Evolutionary conservation across 306 rosid species (phyloP).

Genomic region (Quercus suber): DNA sequence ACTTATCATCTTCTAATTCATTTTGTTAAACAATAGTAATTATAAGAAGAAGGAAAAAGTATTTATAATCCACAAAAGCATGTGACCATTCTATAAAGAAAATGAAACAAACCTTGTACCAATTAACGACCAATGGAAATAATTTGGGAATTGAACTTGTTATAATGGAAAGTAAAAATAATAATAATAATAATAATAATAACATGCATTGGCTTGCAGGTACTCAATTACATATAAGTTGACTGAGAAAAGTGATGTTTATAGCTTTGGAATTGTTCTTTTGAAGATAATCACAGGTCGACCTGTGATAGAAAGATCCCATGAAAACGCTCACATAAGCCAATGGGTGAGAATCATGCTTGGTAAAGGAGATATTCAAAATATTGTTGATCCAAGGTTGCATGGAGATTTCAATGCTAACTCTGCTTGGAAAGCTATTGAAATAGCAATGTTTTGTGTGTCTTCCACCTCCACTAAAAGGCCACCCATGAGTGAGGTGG

Average conservation of each 20-base stretch:
- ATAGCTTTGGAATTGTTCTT: slow-evolving; percentile 18
- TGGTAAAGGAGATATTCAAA: slow-evolving; percentile 5
- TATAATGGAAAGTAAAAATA: not conserved
- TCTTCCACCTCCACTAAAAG: not conserved
- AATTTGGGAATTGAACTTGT: too few relatives aligned
- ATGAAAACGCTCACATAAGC: not conserved
- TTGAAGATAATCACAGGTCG: slow-evolving; percentile 8
- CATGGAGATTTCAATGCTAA: not conserved
- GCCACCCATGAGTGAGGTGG: slow-evolving; percentile 21
- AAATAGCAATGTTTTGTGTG: slow-evolving; percentile 17
- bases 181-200: not conserved
- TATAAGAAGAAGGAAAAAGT: too few relatives aligned
- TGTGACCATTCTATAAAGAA: not conserved
- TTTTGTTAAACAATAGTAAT: too few relatives aligned
- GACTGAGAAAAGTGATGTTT: slow-evolving; percentile 19
- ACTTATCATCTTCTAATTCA: too few relatives aligned
- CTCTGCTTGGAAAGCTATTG: slow-evolving; percentile 19
- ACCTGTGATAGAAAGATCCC: not conserved
- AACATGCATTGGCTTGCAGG: not conserved
- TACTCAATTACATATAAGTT: not conserved
- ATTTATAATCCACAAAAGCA: too few relatives aligned
- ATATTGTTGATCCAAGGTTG: slow-evolving; percentile 8
- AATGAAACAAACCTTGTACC: not conserved
- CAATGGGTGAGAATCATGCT: slow-evolving; percentile 1
- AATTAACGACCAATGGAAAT: too few relatives aligned